Conservation (phyloP, 805 yeast genomes). For the Candida ulmi region DNA sequence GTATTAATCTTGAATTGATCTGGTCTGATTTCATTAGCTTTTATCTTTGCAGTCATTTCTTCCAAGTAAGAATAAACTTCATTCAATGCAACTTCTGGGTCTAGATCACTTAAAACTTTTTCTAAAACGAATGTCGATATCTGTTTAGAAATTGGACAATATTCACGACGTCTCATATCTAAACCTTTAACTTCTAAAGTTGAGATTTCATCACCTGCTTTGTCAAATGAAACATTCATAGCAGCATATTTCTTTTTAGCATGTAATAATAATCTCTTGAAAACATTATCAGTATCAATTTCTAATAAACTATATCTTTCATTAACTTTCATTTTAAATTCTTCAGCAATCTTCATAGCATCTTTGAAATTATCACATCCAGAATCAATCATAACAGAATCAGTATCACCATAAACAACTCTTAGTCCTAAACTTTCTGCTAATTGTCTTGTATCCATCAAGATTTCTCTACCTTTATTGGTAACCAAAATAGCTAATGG, state of each 20-base stretch:
- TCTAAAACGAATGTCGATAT: conserved; percentile 71
- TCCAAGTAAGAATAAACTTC: conserved; percentile 71
- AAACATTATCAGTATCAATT: conserved; percentile 92
- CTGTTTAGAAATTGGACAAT: conserved; percentile 87
- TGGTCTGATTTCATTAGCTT: conserved; percentile 54
- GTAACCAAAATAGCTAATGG: conserved; percentile 96
- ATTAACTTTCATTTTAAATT: conserved; percentile 80
- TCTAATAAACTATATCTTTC: conserved; percentile 84
- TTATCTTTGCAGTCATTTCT: conserved; percentile 50
- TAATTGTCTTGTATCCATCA: conserved; percentile 86
- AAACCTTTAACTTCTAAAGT: conserved; percentile 88
- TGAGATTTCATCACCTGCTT: conserved; percentile 51
- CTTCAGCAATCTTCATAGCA: conserved; percentile 78
- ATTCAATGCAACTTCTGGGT: conserved; percentile 68
- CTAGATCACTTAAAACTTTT: conserved; percentile 64
- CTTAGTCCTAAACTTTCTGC: conserved; percentile 81
- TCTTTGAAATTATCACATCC: conserved; percentile 63
- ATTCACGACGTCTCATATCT: conserved; percentile 96
- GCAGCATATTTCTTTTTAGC: conserved; percentile 99
- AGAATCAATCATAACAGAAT: conserved; percentile 97
- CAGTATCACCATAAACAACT: conserved; percentile 97
- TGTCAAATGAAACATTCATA: conserved; percentile 49
- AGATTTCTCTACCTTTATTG: conserved; percentile 89
- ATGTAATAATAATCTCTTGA: conserved; percentile 75
- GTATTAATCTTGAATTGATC: conserved; percentile 77